Percentiles rank a stretch among this genome's conserved stretches.
phyloP scores from a whole-genome alignment of 2,329 filamentous ascomycete genomes.

The Alternaria incomplexa region DNA sequence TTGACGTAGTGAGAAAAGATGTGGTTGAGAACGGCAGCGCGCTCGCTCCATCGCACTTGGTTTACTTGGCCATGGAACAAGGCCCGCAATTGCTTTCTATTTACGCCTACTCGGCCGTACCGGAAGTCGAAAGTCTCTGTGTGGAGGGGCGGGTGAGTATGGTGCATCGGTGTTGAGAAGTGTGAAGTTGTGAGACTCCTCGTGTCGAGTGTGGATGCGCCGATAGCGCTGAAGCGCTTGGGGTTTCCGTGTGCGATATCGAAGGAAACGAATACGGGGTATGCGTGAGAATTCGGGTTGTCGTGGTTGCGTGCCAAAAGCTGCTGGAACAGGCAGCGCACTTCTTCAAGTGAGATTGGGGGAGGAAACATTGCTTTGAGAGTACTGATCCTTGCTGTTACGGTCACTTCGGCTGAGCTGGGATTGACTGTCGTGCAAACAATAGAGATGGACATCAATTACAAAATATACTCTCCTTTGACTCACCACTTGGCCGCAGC shows the following conservation, averaged over 20 bases:
- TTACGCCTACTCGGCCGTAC: constrained; percentile 4
- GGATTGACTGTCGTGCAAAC: background rate
- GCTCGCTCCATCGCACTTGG: constrained; percentile 4
- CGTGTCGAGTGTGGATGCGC: constrained; percentile 7
- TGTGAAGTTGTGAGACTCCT: constrained; percentile 2
- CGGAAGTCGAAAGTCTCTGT: constrained; percentile 12
- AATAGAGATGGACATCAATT: background rate
- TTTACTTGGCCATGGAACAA: constrained; percentile 4
- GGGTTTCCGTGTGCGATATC: constrained; percentile 9
- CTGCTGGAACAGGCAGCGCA: background rate
- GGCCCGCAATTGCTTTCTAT: constrained; percentile 3
- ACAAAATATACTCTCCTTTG: background rate
- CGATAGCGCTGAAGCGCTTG: constrained; percentile 9
- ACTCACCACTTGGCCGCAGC: background rate
- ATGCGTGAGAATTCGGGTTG: background rate
- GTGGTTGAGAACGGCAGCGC: constrained; percentile 3
- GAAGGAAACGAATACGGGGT: constrained; percentile 11
- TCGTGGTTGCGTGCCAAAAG: background rate
- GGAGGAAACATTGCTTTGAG: background rate
- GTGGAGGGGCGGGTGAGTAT: constrained; percentile 1
- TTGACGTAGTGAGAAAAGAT: constrained; percentile 5
- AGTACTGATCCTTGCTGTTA: background rate
- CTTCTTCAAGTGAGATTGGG: background rate
- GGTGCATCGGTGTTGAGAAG: background rate
- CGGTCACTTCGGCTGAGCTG: background rate